A percentile compares a stretch with the other conserved stretches of the same genome.
Conservation (phyloP, 2,329 filamentous ascomycete species). For the Penicillium hordei region DNA sequence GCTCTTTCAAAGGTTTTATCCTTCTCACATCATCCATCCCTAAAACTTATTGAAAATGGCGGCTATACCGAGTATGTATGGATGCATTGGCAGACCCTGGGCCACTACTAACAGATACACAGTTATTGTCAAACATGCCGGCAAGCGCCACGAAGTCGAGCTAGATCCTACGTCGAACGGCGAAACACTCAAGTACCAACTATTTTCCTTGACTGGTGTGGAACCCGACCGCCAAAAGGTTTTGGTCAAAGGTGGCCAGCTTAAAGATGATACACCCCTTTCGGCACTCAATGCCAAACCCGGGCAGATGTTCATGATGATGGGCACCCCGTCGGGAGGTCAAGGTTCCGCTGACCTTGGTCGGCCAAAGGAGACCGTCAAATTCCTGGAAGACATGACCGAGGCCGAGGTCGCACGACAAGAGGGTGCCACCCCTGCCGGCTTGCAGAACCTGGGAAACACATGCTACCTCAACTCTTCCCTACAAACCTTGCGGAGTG, state of each 20-base stretch:
- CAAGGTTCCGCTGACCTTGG: conserved; percentile 60
- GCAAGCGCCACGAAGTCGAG: conserved; percentile 93
- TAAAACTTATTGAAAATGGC: conserved; percentile 46
- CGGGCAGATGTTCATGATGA: conserved; percentile 89
- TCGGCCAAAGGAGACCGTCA: conserved; percentile 73
- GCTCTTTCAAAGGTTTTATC: conserved; percentile 11
- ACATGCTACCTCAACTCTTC: conserved; percentile 99
- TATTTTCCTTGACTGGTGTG: conserved; percentile 92
- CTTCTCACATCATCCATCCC: conserved; percentile 5
- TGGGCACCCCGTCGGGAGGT: conserved; percentile 78
- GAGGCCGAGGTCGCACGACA: conserved; percentile 84
- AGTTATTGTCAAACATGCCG: conserved; percentile 94
- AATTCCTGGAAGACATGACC: conserved; percentile 96
- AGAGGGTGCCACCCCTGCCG: conserved; percentile 81
- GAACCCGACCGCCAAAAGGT: conserved; percentile 97
- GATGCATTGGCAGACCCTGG: neutral
- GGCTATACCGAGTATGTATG: conserved; percentile 54
- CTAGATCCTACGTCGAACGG: conserved; percentile 81
- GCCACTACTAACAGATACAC: conserved; percentile 24
- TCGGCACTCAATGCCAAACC: conserved; percentile 80
- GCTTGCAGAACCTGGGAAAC: conserved; percentile 89
- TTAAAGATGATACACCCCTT: conserved; percentile 92
- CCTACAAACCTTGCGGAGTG: conserved; percentile 81
- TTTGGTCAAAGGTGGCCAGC: conserved; percentile 85
- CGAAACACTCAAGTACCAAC: conserved; percentile 92